phyloP scores from a whole-genome alignment of 148 eudicot species.

The Heliamphora exappendiculata region DNA sequence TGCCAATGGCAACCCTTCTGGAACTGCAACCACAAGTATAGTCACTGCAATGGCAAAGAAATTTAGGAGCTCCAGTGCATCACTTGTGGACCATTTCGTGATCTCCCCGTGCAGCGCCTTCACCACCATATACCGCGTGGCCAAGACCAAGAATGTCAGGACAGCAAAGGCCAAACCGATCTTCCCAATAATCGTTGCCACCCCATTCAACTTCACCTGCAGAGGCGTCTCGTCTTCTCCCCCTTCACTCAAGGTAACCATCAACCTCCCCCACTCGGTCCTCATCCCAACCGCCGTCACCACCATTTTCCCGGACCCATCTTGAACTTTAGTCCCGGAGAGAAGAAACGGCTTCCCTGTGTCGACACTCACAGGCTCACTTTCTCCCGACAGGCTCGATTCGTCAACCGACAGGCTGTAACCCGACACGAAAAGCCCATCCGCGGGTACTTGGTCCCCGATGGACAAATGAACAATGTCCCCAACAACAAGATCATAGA shows the following conservation, averaged over 20 bases:
- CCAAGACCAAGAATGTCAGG: constrained; percentile 57
- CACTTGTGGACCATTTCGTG: constrained; percentile 40
- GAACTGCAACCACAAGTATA: constrained; percentile 82
- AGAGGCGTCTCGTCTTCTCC: constrained; percentile 78
- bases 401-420: constrained; percentile 64
- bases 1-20: constrained; percentile 82
- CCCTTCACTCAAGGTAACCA: constrained; percentile 64
- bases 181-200: constrained; percentile 79
- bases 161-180: constrained; percentile 69
- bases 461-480: constrained; percentile 64
- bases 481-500: constrained; percentile 72
- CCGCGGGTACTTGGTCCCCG: constrained; percentile 86
- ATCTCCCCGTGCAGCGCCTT: constrained; percentile 38
- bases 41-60: constrained; percentile 81
- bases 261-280: constrained; percentile 84
- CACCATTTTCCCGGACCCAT: constrained; percentile 75
- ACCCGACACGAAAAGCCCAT: constrained; percentile 65
- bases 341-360: constrained; percentile 57
- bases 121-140: constrained; percentile 31
- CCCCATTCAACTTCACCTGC: constrained; percentile 88
- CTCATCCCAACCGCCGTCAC: constrained; percentile 82
- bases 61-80: constrained; percentile 46
- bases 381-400: constrained; percentile 87
- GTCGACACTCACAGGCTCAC: constrained; percentile 50
- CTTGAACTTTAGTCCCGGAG: constrained; percentile 80